Conservation (phyloP, 1,284 basidiomycete genomes). For the Dichomitus squalens region DNA sequence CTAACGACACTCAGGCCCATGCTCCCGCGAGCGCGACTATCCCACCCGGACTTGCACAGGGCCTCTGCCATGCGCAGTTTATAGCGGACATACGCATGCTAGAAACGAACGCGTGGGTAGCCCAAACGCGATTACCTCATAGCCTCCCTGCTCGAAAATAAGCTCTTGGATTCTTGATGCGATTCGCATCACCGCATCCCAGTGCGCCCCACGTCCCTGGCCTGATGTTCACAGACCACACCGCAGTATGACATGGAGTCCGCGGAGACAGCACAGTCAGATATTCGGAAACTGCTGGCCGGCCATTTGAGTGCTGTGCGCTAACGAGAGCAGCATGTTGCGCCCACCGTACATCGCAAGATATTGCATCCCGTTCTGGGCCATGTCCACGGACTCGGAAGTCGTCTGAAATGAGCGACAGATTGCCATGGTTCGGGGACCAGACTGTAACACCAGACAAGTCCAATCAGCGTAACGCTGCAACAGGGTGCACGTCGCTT, state of each 20-base stretch:
- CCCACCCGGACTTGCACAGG: not conserved
- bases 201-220: not conserved
- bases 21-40: not conserved
- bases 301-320: not conserved
- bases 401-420: not conserved
- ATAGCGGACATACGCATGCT: not conserved
- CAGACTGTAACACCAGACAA: no score
- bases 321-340: not conserved
- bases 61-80: not conserved
- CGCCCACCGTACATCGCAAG: not conserved
- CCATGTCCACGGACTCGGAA: not conserved
- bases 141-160: constrained; percentile 2
- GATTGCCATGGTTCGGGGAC: not conserved
- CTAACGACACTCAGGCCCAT: not conserved
- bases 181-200: constrained; percentile 10
- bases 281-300: no score
- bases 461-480: no score
- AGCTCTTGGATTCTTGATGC: not conserved
- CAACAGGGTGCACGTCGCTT: no score
- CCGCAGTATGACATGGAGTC: not conserved
- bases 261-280: no score
- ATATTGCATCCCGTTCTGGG: not conserved
- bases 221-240: not conserved
- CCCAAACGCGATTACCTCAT: constrained; percentile 19
- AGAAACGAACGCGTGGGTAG: not conserved